A percentile compares a stretch with the other conserved stretches of the same genome.
These are phyloP conservation scores for Phytophthora cactorum DNA, from an alignment of 352 stramenopile genomes.

Conservation along the genomic window DNA sequence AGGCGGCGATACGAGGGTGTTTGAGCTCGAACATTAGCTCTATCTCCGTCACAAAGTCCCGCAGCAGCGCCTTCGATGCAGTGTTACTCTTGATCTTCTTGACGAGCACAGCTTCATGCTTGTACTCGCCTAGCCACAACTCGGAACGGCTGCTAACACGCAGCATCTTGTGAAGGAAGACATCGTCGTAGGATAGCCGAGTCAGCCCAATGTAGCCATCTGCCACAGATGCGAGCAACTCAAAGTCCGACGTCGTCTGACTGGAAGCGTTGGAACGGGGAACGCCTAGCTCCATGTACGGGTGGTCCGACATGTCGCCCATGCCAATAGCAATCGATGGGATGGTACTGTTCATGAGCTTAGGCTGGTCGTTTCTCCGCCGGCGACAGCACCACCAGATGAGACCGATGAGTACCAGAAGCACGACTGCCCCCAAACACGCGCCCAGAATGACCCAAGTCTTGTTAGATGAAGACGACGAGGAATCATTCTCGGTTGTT, in stretches of 20 bases:
- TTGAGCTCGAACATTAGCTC: conserved; percentile 78
- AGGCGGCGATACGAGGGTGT: conserved; percentile 72
- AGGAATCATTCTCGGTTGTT: conserved; percentile 16
- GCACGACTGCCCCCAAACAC: conserved; percentile 40
- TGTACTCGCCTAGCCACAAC: conserved; percentile 79
- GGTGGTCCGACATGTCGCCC: conserved; percentile 59
- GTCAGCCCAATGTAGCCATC: conserved; percentile 76
- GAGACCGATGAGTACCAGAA: conserved; percentile 41
- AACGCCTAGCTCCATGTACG: conserved; percentile 60
- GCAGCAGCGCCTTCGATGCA: conserved; percentile 63
- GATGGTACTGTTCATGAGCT: conserved; percentile 53
- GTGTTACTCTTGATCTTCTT: conserved; percentile 87
- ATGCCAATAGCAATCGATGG: conserved; percentile 66
- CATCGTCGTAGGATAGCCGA: conserved; percentile 71
- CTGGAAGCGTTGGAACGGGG: conserved; percentile 59
- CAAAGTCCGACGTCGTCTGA: conserved; percentile 76
- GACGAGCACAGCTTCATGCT: conserved; percentile 64
- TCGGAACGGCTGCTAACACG: conserved; percentile 76
- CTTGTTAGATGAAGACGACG: conserved; percentile 41
- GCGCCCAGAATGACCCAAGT: conserved; percentile 57
- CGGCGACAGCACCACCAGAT: conserved; percentile 49
- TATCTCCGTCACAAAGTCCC: conserved; percentile 84
- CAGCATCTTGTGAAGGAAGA: conserved; percentile 76
- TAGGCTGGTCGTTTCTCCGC: conserved; percentile 50
- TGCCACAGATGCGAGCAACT: conserved; percentile 67